Evolutionary conservation across 2,329 filamentous ascomycete species (phyloP).

Genomic region (Aspergillus clavatus): DNA sequence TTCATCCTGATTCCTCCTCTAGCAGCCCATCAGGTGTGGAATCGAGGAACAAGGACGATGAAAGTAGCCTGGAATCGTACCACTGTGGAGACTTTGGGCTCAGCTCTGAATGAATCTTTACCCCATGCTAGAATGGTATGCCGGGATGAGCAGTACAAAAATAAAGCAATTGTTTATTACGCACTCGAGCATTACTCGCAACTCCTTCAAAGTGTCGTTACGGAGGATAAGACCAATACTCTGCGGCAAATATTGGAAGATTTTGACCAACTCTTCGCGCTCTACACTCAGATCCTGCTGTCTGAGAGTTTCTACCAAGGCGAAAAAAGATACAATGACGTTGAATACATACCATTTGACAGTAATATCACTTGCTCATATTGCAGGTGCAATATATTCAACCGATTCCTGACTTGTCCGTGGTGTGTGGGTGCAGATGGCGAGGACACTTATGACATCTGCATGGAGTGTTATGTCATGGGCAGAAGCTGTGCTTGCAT

Average conservation of each 20-base stretch:
- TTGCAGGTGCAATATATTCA: slow-evolving; percentile 94
- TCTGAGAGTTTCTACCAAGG: slow-evolving; percentile 78
- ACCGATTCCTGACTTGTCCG: slow-evolving; percentile 89
- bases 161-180: slow-evolving; percentile 91
- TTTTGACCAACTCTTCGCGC: slow-evolving; percentile 71
- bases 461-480: slow-evolving; percentile 98
- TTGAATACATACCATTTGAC: slow-evolving; percentile 77
- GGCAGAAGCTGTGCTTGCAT: slow-evolving; percentile 87
- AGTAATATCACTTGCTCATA: slow-evolving; percentile 94
- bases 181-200: slow-evolving; percentile 72
- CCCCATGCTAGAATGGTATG: slow-evolving; percentile 87
- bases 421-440: slow-evolving; percentile 71
- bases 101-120: slow-evolving; percentile 80
- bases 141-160: slow-evolving; percentile 97
- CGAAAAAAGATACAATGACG: slow-evolving; percentile 56
- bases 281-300: slow-evolving; percentile 74
- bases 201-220: slow-evolving; percentile 54
- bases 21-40: slow-evolving; percentile 97
- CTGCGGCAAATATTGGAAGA: slow-evolving; percentile 72
- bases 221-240: slow-evolving; percentile 41
- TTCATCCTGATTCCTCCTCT: slow-evolving; percentile 90
- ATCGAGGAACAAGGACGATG: slow-evolving; percentile 89
- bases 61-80: slow-evolving; percentile 98
- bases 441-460: slow-evolving; percentile 87
- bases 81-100: slow-evolving; percentile 81